A percentile compares a stretch with the other conserved stretches of the same genome.
Evolutionary conservation across 106 monocot genomes (phyloP).

Genomic region (Dioscorea zingiberensis): DNA sequence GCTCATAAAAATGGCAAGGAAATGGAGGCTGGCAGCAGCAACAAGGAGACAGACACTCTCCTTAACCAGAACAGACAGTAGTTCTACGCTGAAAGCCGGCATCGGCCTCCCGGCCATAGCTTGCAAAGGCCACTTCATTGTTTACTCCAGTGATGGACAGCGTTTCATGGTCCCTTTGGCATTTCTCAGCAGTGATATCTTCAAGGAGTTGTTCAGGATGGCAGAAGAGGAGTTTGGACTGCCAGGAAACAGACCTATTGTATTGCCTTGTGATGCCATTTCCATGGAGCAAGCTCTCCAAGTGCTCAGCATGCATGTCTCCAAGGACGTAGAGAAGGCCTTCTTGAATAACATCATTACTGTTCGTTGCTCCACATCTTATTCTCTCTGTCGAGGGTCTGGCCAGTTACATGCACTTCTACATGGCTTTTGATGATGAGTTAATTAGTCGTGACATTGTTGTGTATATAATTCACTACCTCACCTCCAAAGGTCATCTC

Average conservation of each 20-base stretch:
- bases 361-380: constrained; percentile 1
- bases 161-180: constrained; percentile 9
- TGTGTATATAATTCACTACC: background rate
- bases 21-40: background rate
- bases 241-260: constrained; percentile 8
- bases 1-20: constrained; percentile 18
- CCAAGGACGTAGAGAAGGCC: constrained; percentile 1
- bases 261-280: constrained; percentile 8
- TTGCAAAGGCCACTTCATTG: constrained; percentile 8
- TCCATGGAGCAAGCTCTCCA: background rate
- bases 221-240: constrained; percentile 18
- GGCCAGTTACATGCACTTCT: background rate
- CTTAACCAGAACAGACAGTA: background rate
- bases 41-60: background rate
- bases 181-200: constrained; percentile 13
- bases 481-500: background rate
- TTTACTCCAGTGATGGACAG: constrained; percentile 14
- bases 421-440: background rate
- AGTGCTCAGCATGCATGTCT: background rate
- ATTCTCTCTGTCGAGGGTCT: background rate
- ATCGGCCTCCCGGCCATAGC: too few relatives aligned
- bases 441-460: background rate
- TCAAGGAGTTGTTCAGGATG: constrained; percentile 11
- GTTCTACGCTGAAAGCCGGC: too few relatives aligned
- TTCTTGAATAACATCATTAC: background rate